Evolutionary conservation across 768 basidiomycete species (phyloP).

Genomic region (Cystofilobasidium macerans): DNA sequence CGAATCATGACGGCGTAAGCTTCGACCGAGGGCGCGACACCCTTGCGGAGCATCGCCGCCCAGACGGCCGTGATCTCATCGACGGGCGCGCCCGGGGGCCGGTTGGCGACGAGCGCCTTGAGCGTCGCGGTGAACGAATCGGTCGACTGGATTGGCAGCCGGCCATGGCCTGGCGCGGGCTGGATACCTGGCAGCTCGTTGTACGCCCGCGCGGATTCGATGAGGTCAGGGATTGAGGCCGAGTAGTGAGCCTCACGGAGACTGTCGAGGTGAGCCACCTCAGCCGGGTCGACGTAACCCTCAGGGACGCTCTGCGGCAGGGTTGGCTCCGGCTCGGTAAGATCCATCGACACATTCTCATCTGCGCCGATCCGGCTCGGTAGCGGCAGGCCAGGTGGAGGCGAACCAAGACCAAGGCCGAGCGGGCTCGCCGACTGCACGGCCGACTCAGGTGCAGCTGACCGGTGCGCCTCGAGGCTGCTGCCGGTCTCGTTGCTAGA

Average conservation of each 20-base stretch:
- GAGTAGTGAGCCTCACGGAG: neutral
- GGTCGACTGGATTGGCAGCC: conserved; percentile 29
- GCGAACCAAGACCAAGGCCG: neutral
- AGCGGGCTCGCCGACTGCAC: neutral
- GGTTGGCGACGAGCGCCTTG: conserved; percentile 42
- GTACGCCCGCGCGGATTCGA: neutral
- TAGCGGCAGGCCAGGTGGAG: neutral
- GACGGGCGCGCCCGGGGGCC: conserved; percentile 47
- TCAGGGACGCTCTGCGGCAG: neutral
- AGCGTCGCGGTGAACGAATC: conserved; percentile 57
- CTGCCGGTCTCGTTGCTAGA: no score
- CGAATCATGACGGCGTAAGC: conserved; percentile 57
- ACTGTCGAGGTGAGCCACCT: neutral
- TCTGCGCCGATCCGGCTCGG: no score
- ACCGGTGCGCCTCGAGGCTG: neutral
- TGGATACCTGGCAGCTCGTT: neutral
- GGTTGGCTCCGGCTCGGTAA: neutral
- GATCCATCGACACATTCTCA: no score
- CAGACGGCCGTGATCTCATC: conserved; percentile 55
- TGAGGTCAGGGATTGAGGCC: neutral
- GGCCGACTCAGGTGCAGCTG: no score
- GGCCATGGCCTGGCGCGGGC: neutral
- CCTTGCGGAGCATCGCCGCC: conserved; percentile 54
- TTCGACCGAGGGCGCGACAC: conserved; percentile 50
- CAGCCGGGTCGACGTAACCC: neutral